Conservation (phyloP, 805 yeast genomes). For the Zygoascus ofunaensis region DNA sequence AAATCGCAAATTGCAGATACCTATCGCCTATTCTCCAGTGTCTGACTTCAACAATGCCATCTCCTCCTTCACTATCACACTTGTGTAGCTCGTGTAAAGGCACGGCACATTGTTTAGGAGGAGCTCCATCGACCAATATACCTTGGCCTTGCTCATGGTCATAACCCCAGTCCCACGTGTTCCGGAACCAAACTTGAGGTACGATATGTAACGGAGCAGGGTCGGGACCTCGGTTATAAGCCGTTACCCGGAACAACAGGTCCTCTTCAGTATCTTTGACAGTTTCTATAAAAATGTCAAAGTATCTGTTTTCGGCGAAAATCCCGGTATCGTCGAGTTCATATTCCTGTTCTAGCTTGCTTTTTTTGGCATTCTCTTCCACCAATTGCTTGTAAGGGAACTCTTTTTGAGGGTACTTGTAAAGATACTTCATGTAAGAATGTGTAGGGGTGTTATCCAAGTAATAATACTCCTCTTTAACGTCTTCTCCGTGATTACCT, state of each 20-base stretch:
- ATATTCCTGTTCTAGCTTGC: constrained; percentile 62
- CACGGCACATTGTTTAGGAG: constrained; percentile 6
- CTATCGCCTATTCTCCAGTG: constrained; percentile 64
- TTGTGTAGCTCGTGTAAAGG: constrained; percentile 3
- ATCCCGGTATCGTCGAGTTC: constrained; percentile 76
- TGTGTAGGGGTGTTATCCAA: constrained; percentile 90
- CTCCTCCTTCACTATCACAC: constrained; percentile 1
- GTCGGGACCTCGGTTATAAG: constrained; percentile 71
- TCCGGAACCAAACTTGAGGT: constrained; percentile 78
- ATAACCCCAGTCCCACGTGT: constrained; percentile 90
- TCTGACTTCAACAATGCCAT: constrained; percentile 44
- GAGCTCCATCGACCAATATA: constrained; percentile 10
- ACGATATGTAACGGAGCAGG: constrained; percentile 82
- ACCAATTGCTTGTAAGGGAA: constrained; percentile 75
- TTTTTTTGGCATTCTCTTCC: constrained; percentile 54
- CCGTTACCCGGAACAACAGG: constrained; percentile 73
- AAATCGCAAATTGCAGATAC: constrained; percentile 65
- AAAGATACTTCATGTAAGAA: constrained; percentile 81
- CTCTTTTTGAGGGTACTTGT: constrained; percentile 83
- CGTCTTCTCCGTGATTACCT: constrained; percentile 96
- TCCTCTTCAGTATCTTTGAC: constrained; percentile 83
- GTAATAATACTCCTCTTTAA: constrained; percentile 56
- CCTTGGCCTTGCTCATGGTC: constrained; percentile 34
- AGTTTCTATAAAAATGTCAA: constrained; percentile 82
- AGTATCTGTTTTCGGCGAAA: constrained; percentile 57